A percentile compares a stretch with the other conserved stretches of the same genome.
phyloP scores from a whole-genome alignment of 148 eudicot species.

The Rhododendron molle region DNA sequence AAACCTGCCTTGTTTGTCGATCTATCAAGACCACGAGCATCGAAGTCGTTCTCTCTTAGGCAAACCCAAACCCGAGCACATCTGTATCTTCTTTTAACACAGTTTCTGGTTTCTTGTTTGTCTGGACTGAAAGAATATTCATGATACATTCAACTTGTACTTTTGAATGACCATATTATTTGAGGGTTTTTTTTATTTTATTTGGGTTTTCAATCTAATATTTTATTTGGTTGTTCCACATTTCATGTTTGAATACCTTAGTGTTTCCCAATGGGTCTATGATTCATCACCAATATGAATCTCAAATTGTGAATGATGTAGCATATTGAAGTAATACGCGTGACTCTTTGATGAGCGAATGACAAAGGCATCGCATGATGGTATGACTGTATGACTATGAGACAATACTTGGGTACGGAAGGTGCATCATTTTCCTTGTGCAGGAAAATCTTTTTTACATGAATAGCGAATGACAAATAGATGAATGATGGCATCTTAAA shows the following conservation, averaged over 20 bases:
- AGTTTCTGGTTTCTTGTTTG: not conserved
- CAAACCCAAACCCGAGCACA: not conserved
- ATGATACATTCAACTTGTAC: not conserved
- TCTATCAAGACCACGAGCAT: not conserved
- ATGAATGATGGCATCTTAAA: no score
- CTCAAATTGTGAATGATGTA: no score
- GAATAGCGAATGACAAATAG: no score
- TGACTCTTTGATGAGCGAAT: no score
- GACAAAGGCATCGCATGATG: no score
- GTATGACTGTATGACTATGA: no score
- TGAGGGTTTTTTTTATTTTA: not conserved
- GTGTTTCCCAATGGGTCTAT: no score
- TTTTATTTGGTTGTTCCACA: not conserved
- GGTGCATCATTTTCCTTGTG: no score
- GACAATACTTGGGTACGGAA: no score
- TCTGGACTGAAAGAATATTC: not conserved
- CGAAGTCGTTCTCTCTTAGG: conserved; percentile 4
- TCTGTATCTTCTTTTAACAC: not conserved
- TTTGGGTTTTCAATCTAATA: not conserved
- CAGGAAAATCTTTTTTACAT: no score
- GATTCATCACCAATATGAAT: no score
- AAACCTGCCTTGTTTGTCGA: conserved; percentile 2
- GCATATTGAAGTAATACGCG: no score
- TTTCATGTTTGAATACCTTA: not conserved
- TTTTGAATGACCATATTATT: not conserved